Evolutionary conservation across 257 asterid genomes (phyloP).

Genomic region (Ophiorrhiza pumila): DNA sequence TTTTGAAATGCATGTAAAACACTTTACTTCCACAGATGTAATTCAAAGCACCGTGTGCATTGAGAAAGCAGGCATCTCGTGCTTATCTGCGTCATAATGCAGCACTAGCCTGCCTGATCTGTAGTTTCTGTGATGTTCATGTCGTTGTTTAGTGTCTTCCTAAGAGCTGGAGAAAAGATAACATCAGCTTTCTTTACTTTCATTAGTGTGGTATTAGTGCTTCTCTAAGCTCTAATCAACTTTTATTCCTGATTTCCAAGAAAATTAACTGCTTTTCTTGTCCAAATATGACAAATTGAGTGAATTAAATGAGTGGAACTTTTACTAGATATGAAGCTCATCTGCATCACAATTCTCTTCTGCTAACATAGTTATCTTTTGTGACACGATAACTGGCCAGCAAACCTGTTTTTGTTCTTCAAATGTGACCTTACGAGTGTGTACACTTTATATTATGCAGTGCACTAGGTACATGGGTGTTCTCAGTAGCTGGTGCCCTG

Average conservation of each 20-base stretch:
- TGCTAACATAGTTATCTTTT: not conserved
- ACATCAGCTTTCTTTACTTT: not conserved
- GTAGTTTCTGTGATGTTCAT: not conserved
- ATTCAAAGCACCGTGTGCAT: too few species aligned
- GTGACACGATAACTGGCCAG: not conserved
- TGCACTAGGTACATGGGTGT: slow-evolving; percentile 95
- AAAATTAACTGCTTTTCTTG: not conserved
- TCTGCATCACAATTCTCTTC: not conserved
- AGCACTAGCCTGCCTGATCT: not conserved
- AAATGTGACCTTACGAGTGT: not conserved
- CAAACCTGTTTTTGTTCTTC: not conserved
- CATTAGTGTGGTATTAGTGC: not conserved
- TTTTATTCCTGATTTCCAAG: not conserved
- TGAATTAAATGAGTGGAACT: not conserved
- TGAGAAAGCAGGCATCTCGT: slow-evolving; percentile 4
- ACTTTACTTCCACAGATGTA: too few species aligned
- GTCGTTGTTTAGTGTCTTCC: not conserved
- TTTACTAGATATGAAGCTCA: not conserved
- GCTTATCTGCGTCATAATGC: not conserved
- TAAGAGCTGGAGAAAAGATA: not conserved
- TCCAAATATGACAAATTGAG: not conserved
- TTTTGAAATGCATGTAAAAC: too few species aligned
- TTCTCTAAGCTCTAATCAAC: not conserved
- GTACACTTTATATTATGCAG: slow-evolving; percentile 39
- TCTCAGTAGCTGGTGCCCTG: slow-evolving; percentile 89